Conservation (phyloP, 2,329 filamentous ascomycete genomes). For the Diaporthe destruens region DNA sequence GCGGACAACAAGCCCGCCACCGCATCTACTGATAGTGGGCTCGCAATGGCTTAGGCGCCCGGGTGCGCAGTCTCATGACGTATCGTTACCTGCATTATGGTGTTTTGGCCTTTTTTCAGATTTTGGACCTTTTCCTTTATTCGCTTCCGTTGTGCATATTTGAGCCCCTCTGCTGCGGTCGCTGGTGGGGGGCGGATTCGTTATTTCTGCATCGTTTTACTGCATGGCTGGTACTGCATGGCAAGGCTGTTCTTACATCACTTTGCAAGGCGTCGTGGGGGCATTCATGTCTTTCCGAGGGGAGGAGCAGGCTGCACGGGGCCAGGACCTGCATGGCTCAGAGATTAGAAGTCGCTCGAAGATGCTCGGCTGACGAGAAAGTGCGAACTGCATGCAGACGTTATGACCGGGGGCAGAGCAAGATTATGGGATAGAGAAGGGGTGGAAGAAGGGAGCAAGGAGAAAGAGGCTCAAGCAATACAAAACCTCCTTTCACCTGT, state of each 20-base stretch:
- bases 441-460: neutral
- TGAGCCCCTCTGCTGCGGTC: neutral
- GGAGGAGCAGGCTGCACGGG: constrained; percentile 14
- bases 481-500: neutral
- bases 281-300: constrained; percentile 4
- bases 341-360: constrained; percentile 31
- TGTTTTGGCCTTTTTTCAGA: constrained; percentile 25
- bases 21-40: constrained; percentile 48
- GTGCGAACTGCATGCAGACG: neutral
- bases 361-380: neutral
- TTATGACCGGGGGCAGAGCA: neutral
- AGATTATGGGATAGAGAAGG: neutral
- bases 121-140: constrained; percentile 32
- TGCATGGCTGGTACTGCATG: constrained; percentile 40
- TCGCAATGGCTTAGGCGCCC: constrained; percentile 42
- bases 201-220: constrained; percentile 30
- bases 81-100: constrained; percentile 34
- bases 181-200: neutral
- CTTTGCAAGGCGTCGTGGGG: constrained; percentile 38
- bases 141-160: constrained; percentile 39
- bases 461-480: constrained; percentile 15
- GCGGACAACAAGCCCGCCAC: constrained; percentile 38
- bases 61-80: constrained; percentile 33
- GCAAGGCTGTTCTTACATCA: constrained; percentile 33
- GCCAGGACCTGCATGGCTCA: constrained; percentile 17